These are phyloP conservation scores for Pontederia paniculata DNA, from an alignment of 176 grass and related monocot genomes.

Conservation along the genomic window DNA sequence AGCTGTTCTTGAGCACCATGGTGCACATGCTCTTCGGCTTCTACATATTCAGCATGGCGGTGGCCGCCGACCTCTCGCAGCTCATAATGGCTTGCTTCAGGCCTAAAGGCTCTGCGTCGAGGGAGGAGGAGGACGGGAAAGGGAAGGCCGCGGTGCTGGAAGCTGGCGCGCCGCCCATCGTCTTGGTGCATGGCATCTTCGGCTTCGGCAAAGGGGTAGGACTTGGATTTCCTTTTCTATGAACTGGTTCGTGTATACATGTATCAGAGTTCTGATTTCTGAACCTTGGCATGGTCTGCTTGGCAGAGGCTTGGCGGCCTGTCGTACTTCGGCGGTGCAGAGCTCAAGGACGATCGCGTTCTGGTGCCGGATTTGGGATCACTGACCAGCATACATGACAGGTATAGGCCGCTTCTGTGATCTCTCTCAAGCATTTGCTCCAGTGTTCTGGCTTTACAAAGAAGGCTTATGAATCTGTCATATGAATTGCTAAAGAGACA, in stretches of 20 bases:
- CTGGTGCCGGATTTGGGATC: conserved; percentile 98
- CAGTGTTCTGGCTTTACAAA: no score
- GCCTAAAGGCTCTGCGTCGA: conserved; percentile 27
- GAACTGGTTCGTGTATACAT: background rate
- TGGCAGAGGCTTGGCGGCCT: conserved; percentile 74
- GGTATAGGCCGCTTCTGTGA: conserved; percentile 27
- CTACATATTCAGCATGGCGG: conserved; percentile 87
- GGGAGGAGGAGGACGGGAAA: conserved; percentile 19
- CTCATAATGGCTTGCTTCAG: conserved; percentile 37
- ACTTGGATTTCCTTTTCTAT: background rate
- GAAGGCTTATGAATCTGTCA: background rate
- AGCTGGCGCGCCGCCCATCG: conserved; percentile 68
- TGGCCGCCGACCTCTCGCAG: conserved; percentile 84
- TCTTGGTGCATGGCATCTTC: conserved; percentile 95
- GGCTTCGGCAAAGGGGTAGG: conserved; percentile 91
- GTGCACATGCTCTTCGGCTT: conserved; percentile 81
- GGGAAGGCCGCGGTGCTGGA: conserved; percentile 39
- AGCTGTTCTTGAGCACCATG: conserved; percentile 64
- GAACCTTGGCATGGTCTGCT: background rate
- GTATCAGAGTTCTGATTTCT: no score
- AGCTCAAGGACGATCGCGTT: conserved; percentile 95
- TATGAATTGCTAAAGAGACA: no score
- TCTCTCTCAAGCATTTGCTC: background rate
- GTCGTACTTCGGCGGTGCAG: conserved; percentile 95
- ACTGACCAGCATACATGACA: conserved; percentile 92